These are phyloP conservation scores for Arctium lappa DNA, from an alignment of 129 eudicot genomes.

Conservation along the genomic window DNA sequence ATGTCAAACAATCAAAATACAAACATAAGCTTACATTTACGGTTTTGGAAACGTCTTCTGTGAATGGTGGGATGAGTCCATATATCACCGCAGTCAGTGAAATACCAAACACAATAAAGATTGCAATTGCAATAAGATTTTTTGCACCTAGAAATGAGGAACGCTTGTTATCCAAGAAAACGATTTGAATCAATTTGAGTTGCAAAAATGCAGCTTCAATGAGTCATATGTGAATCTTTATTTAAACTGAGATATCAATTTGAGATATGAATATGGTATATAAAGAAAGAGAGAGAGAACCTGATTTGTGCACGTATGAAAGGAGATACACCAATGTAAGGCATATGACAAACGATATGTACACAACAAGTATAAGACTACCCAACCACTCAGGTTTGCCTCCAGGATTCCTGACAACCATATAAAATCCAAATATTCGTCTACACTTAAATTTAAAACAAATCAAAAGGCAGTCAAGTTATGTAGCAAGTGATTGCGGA, in stretches of 20 bases:
- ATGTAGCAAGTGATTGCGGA: background rate
- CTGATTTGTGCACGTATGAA: conserved; percentile 91
- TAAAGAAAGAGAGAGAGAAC: conserved; percentile 23
- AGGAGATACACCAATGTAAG: conserved; percentile 83
- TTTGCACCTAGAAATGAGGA: conserved; percentile 60
- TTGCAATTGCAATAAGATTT: conserved; percentile 43
- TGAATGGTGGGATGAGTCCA: conserved; percentile 71
- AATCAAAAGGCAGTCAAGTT: background rate
- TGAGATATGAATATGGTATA: background rate
- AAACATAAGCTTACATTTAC: conserved; percentile 51
- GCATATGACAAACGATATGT: conserved; percentile 65
- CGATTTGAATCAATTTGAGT: background rate
- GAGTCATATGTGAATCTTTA: conserved; percentile 11
- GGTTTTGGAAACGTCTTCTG: conserved; percentile 78
- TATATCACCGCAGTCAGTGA: conserved; percentile 52
- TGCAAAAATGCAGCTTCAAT: background rate
- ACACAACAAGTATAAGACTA: conserved; percentile 52
- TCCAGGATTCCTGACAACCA: conserved; percentile 80
- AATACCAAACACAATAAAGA: conserved; percentile 48
- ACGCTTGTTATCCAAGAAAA: background rate
- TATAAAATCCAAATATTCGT: background rate
- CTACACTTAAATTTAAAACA: background rate
- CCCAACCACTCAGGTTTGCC: conserved; percentile 79
- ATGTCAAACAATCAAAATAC: no score
- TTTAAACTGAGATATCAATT: background rate